Evolutionary conservation across 2,329 filamentous ascomycete species (phyloP).

Genomic region (Trichophaea hybrida): DNA sequence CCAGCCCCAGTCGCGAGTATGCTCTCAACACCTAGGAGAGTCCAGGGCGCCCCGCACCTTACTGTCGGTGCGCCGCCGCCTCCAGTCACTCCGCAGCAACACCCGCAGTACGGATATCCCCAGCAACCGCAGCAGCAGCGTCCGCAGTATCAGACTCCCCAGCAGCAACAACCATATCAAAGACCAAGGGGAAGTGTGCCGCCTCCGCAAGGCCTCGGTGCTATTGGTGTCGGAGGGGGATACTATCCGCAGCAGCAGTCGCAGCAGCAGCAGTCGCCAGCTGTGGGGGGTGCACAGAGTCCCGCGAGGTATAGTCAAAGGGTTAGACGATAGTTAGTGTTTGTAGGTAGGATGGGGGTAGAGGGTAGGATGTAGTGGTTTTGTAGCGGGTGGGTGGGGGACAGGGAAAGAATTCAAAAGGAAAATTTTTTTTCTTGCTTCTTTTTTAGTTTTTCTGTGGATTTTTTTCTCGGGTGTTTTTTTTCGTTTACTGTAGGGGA

Average conservation of each 20-base stretch:
- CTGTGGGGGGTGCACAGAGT: not conserved
- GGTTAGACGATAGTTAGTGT: not conserved
- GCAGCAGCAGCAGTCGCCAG: not conserved
- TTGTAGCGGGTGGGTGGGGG: not conserved
- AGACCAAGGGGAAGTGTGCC: conserved; percentile 13
- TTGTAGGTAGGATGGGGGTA: not conserved
- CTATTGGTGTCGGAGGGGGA: conserved; percentile 14
- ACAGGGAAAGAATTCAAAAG: not conserved
- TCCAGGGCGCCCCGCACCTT: conserved; percentile 5
- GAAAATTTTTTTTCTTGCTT: not conserved
- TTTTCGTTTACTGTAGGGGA: too few species aligned
- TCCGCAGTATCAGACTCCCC: not conserved
- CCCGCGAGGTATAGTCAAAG: not conserved
- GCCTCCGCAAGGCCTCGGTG: conserved; percentile 19
- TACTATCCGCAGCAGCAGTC: not conserved
- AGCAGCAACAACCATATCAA: not conserved
- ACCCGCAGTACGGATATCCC: conserved; percentile 8
- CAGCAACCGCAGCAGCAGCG: conserved; percentile 4
- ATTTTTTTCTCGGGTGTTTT: too few species aligned
- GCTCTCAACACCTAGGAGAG: not conserved
- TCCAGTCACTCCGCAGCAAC: not conserved
- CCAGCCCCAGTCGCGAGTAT: conserved; percentile 14
- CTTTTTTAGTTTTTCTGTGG: not conserved
- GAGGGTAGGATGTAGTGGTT: not conserved
- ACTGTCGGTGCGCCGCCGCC: not conserved